Evolutionary conservation across 2,329 filamentous ascomycete species (phyloP).

Genomic region (Neofusicoccum kwambonambiense): DNA sequence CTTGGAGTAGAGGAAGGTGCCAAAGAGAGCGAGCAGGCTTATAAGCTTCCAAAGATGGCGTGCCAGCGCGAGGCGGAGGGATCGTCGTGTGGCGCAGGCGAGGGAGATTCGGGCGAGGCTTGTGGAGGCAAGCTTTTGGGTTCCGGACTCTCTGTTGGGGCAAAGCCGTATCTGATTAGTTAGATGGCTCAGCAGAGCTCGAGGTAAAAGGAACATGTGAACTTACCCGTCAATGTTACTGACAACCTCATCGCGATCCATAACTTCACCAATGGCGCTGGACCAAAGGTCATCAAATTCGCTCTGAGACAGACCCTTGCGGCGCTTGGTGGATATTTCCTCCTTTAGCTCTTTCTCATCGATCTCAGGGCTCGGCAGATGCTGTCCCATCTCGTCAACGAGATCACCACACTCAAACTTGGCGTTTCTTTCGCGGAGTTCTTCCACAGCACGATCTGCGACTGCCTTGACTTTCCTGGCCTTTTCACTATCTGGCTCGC

Average conservation of each 20-base stretch:
- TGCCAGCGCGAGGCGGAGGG: conserved; percentile 76
- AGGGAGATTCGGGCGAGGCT: conserved; percentile 91
- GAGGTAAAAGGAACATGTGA: conserved; percentile 23
- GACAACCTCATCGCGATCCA: conserved; percentile 59
- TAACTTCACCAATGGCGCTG: conserved; percentile 71
- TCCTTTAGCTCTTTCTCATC: conserved; percentile 71
- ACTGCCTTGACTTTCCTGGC: conserved; percentile 82
- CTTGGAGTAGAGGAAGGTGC: conserved; percentile 58
- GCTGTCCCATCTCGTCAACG: conserved; percentile 59
- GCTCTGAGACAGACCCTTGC: conserved; percentile 66
- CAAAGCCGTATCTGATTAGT: conserved; percentile 85
- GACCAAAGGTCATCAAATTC: conserved; percentile 86
- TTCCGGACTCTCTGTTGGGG: conserved; percentile 70
- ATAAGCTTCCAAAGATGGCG: conserved; percentile 84
- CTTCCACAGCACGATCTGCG: conserved; percentile 82
- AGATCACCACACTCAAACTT: conserved; percentile 86
- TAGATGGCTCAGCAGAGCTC: conserved; percentile 14
- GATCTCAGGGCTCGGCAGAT: conserved; percentile 64
- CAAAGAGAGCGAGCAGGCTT: conserved; percentile 51
- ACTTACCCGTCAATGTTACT: conserved; percentile 60
- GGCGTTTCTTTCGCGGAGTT: conserved; percentile 79
- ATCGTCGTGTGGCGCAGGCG: conserved; percentile 75
- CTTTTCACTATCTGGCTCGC: conserved; percentile 93
- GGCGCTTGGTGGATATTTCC: conserved; percentile 70
- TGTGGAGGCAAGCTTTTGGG: conserved; percentile 71